Evolutionary conservation across 2,329 filamentous ascomycete species (phyloP), one percentile per base, ranked within the genome.

Genomic region (Curvularia sp.): DNA sequence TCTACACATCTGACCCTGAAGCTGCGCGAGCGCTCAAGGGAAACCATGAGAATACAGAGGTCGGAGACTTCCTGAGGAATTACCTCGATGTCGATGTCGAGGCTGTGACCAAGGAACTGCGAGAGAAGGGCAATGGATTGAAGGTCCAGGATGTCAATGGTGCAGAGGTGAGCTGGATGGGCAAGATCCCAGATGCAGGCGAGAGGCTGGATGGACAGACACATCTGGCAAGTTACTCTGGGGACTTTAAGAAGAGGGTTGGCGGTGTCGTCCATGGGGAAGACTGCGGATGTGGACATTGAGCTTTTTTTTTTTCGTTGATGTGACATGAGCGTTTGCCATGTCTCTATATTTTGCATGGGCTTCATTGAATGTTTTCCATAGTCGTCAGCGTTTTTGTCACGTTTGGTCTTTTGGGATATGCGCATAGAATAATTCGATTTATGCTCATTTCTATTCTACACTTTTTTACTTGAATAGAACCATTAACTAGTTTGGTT

Each of bases 41-140:
- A 7, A 98, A 98, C 75, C 89, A 96, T 54, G 95, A 99, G 81
- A 99, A 99, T 75, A 98, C 89, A 0, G 93, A 98, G 26, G 85
- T 99, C 0, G 95, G 95, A 33, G 81, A 85, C 44, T 99, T 97
- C 76, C 79, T 99, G 57, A 82, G 87, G 7, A 81, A 87, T 8
- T 99, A 95, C 71, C 84, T 99, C 0, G 85, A 86, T 49, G 86
- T 98, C 1, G 89, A 97, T 72, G 86, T 97, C 1, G 85, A 91
- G 1, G 82, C 83, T 31, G 87, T 98, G 55, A 97, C 93, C 0
- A 81, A 86, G 70, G 88, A 95, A 76, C 79, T 99, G 44, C 85
- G 82, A 66, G 79, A 87, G 62, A 88, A 87, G 79, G 76, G 77
- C 22, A 60, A 60, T 10, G 60, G 60, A 6, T 68, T 79, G 49